These are phyloP conservation scores for Acacia crassicarpa DNA, from an alignment of 306 rosid genomes.

Conservation along the genomic window DNA sequence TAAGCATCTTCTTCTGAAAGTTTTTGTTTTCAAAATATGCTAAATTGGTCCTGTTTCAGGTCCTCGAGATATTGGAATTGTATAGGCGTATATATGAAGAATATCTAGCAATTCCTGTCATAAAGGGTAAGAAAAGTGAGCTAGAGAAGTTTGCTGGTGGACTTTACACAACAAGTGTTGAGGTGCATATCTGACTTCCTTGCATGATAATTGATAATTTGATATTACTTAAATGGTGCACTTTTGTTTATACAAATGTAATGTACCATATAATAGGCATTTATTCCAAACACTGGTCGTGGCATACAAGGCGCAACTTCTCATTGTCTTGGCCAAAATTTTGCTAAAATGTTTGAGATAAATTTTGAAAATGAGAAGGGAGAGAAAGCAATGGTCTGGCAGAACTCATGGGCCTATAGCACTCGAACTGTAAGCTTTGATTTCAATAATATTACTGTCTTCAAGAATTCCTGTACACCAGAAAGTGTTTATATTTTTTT, in stretches of 20 bases:
- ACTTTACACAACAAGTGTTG: constrained; percentile 96
- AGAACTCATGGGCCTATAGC: constrained; percentile 99
- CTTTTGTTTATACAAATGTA: constrained; percentile 9
- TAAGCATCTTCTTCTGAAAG: background rate
- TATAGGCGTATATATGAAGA: constrained; percentile 92
- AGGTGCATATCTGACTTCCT: constrained; percentile 53
- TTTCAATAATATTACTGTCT: constrained; percentile 20
- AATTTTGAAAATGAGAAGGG: constrained; percentile 91
- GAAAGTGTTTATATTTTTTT: constrained; percentile 23
- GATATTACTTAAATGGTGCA: constrained; percentile 2
- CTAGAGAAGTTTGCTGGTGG: constrained; percentile 99
- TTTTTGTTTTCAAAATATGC: constrained; percentile 10
- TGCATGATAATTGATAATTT: background rate
- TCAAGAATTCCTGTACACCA: constrained; percentile 1
- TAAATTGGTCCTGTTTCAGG: constrained; percentile 54
- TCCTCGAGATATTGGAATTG: constrained; percentile 78
- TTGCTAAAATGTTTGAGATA: constrained; percentile 94
- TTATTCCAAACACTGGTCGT: constrained; percentile 96
- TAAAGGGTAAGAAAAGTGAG: constrained; percentile 96
- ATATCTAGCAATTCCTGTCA: constrained; percentile 86
- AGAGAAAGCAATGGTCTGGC: constrained; percentile 92
- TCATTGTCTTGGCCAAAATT: constrained; percentile 96
- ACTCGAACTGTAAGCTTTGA: constrained; percentile 77
- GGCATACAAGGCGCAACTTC: constrained; percentile 99
- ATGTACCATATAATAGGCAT: constrained; percentile 59